phyloP scores from a whole-genome alignment of 257 asterid species.

The Scutellaria minor region DNA sequence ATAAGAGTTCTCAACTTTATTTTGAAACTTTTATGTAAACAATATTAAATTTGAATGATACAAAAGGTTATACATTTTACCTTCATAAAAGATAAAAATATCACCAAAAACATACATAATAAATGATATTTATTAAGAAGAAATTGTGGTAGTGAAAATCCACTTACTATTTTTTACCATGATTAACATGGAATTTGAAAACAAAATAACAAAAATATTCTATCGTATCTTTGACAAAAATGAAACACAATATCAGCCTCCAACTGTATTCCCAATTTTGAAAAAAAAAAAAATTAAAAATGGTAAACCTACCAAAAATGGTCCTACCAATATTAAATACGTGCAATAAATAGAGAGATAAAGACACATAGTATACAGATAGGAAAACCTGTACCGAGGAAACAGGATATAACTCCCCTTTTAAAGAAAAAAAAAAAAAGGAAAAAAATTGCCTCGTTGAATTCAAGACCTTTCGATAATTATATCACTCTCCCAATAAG shows the following conservation, averaged over 20 bases:
- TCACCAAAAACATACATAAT: too few relatives aligned
- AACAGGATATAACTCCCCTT: constrained; percentile 38
- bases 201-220: neutral
- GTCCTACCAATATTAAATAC: constrained; percentile 33
- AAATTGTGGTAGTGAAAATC: too few relatives aligned
- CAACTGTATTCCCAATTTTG: constrained; percentile 17
- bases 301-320: constrained; percentile 11
- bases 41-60: too few relatives aligned
- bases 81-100: too few relatives aligned
- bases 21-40: too few relatives aligned
- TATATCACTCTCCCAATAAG: constrained; percentile 32
- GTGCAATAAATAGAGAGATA: constrained; percentile 24
- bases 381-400: constrained; percentile 24
- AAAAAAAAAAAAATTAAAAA: neutral
- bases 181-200: too few relatives aligned
- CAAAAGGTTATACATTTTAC: too few relatives aligned
- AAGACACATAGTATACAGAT: constrained; percentile 21
- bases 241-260: neutral
- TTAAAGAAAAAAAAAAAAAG: neutral
- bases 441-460: constrained; percentile 37
- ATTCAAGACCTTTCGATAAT: constrained; percentile 45
- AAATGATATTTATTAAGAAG: too few relatives aligned
- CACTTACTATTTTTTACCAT: too few relatives aligned
- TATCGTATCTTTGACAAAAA: neutral
- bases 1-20: too few relatives aligned